Evolutionary conservation across 2,329 filamentous ascomycete species (phyloP).

Genomic region (Fusarium torreyae): DNA sequence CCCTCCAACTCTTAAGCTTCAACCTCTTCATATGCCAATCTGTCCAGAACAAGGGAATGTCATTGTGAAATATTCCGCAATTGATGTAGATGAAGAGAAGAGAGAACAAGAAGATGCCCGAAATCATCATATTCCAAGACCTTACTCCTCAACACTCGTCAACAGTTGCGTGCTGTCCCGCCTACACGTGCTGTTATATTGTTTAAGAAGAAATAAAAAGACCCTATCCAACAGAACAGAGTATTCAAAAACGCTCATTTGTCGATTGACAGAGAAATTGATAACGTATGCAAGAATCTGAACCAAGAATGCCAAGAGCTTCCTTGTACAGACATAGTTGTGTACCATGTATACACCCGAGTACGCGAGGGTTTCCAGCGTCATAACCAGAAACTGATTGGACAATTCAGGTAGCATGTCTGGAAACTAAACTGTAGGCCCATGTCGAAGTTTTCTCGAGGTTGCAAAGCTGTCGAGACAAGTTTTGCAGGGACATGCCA

Average conservation of each 20-base stretch:
- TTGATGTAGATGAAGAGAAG: neutral
- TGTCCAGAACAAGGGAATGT: neutral
- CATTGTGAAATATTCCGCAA: neutral
- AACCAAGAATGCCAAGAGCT: constrained; percentile 20
- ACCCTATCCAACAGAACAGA: constrained; percentile 18
- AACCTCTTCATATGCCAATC: neutral
- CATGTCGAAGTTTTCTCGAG: constrained; percentile 24
- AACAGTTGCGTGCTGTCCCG: constrained; percentile 46
- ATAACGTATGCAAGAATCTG: constrained; percentile 4
- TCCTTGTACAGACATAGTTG: constrained; percentile 16
- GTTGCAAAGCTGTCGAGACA: constrained; percentile 31
- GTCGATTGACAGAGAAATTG: neutral
- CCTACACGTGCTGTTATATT: constrained; percentile 33
- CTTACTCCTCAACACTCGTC: constrained; percentile 8
- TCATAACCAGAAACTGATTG: neutral
- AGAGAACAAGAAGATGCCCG: neutral
- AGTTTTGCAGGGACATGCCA: constrained; percentile 41
- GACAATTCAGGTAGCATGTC: constrained; percentile 8
- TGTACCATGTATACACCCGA: neutral
- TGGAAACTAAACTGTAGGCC: constrained; percentile 8
- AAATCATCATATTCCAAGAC: constrained; percentile 25
- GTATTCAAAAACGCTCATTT: constrained; percentile 6
- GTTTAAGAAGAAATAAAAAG: neutral
- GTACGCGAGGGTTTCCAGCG: constrained; percentile 1
- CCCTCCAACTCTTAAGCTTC: constrained; percentile 3